phyloP scores from a whole-genome alignment of 2,329 filamentous ascomycete species.

The Fonsecaea monophora region DNA sequence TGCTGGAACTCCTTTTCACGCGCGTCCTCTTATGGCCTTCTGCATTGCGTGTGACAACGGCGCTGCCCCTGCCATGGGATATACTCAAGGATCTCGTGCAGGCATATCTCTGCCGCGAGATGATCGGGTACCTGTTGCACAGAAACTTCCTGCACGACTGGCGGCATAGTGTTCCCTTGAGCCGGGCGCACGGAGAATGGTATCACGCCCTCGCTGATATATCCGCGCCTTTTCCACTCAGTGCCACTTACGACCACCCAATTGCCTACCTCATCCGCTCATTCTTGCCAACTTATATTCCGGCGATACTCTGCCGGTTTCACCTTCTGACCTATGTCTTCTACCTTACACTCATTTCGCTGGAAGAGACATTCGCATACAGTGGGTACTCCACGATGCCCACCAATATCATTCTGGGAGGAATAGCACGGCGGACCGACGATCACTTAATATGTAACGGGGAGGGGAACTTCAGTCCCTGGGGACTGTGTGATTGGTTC shows the following conservation, averaged over 20 bases:
- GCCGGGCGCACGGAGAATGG: slow-evolving; percentile 58
- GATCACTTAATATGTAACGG: slow-evolving; percentile 59
- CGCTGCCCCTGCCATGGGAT: slow-evolving; percentile 67
- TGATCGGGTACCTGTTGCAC: slow-evolving; percentile 76
- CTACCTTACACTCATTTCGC: slow-evolving; percentile 60
- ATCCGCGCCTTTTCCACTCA: slow-evolving; percentile 60
- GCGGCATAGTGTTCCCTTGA: slow-evolving; percentile 38
- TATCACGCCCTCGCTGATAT: slow-evolving; percentile 58
- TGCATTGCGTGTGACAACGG: slow-evolving; percentile 64
- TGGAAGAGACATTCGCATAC: slow-evolving; percentile 67
- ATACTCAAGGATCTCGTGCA: slow-evolving; percentile 62
- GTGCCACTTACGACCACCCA: slow-evolving; percentile 68
- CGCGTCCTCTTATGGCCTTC: slow-evolving; percentile 61
- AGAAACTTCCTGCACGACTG: slow-evolving; percentile 69
- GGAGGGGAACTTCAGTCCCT: slow-evolving; percentile 54
- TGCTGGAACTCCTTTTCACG: slow-evolving; percentile 62
- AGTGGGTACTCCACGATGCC: slow-evolving; percentile 66
- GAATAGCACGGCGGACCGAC: slow-evolving; percentile 65
- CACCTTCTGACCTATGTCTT: slow-evolving; percentile 67
- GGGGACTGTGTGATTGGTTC: slow-evolving; percentile 55
- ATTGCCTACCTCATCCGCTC: slow-evolving; percentile 59
- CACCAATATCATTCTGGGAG: slow-evolving; percentile 63
- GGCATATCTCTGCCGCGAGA: slow-evolving; percentile 64
- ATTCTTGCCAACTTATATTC: slow-evolving; percentile 64
- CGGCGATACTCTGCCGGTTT: slow-evolving; percentile 64